These are phyloP conservation scores for Rosa chinensis DNA, from an alignment of 306 rosid genomes.

Conservation along the genomic window DNA sequence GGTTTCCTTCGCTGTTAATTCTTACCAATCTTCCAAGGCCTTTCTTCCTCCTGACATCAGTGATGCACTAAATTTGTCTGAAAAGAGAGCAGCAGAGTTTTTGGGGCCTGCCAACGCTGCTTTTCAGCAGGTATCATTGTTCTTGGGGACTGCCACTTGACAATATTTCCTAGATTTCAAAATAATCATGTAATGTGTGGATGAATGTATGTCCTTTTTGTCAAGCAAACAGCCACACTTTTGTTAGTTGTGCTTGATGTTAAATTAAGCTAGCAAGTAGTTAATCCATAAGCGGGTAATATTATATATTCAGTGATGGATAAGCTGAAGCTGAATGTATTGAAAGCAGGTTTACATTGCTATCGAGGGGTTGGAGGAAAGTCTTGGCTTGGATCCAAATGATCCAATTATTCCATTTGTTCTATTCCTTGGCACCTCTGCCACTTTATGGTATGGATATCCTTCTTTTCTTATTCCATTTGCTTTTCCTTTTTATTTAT, in stretches of 20 bases:
- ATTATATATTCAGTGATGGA: not conserved
- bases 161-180: not conserved
- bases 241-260: not conserved
- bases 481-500: conserved; percentile 22
- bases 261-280: not conserved
- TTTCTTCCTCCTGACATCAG: conserved; percentile 66
- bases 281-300: not conserved
- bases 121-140: conserved; percentile 58
- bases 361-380: conserved; percentile 70
- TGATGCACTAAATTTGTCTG: conserved; percentile 59
- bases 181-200: not conserved
- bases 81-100: conserved; percentile 57
- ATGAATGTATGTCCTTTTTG: not conserved
- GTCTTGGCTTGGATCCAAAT: conserved; percentile 83
- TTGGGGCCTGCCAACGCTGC: conserved; percentile 59
- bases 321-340: conserved; percentile 17
- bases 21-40: conserved; percentile 75
- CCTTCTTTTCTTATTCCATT: conserved; percentile 33
- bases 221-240: not conserved
- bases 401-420: conserved; percentile 86
- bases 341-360: conserved; percentile 54
- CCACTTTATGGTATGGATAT: conserved; percentile 74
- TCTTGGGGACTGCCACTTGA: not conserved
- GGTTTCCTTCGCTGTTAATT: conserved; percentile 55
- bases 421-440: conserved; percentile 71